Percentiles rank a stretch among this genome's conserved stretches.
Evolutionary conservation across 306 rosid genomes (phyloP).

Genomic region (Pueraria montana): DNA sequence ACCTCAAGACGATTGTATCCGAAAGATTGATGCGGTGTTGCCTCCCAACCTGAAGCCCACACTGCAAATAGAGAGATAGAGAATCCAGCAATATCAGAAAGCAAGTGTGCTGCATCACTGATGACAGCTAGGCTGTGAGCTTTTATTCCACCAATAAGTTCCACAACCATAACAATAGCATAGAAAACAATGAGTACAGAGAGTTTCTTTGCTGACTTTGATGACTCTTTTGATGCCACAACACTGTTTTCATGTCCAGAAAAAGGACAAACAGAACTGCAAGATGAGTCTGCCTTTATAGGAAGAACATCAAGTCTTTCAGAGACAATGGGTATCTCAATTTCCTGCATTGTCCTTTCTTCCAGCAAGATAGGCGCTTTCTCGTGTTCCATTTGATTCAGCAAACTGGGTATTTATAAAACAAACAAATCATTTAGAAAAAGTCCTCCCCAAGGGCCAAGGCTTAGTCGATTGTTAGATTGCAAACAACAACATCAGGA

Average conservation of each 20-base stretch:
- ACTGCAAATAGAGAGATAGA: slow-evolving; percentile 82
- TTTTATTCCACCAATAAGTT: slow-evolving; percentile 82
- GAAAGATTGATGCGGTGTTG: slow-evolving; percentile 76
- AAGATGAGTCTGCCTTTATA: slow-evolving; percentile 40
- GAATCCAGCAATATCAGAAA: slow-evolving; percentile 86
- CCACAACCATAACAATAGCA: slow-evolving; percentile 72
- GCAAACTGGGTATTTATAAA: slow-evolving; percentile 33
- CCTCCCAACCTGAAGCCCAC: slow-evolving; percentile 91
- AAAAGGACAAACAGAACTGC: slow-evolving; percentile 69
- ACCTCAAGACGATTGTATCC: slow-evolving; percentile 93
- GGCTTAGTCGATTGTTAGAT: not conserved
- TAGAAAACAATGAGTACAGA: slow-evolving; percentile 68
- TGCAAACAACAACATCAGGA: not conserved
- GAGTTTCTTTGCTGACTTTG: slow-evolving; percentile 75
- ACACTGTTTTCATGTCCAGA: slow-evolving; percentile 56
- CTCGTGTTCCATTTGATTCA: slow-evolving; percentile 65
- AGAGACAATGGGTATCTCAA: slow-evolving; percentile 54
- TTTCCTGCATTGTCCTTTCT: slow-evolving; percentile 52
- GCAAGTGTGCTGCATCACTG: slow-evolving; percentile 93
- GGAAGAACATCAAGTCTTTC: slow-evolving; percentile 51
- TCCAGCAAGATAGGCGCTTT: slow-evolving; percentile 55
- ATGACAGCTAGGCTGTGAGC: slow-evolving; percentile 88
- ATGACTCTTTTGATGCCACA: slow-evolving; percentile 63
- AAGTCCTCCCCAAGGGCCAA: slow-evolving; percentile 2
- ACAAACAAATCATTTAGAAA: slow-evolving; percentile 34